Conservation (phyloP, 2,329 filamentous ascomycete species). For the Ophidiomyces ophidiicola region DNA sequence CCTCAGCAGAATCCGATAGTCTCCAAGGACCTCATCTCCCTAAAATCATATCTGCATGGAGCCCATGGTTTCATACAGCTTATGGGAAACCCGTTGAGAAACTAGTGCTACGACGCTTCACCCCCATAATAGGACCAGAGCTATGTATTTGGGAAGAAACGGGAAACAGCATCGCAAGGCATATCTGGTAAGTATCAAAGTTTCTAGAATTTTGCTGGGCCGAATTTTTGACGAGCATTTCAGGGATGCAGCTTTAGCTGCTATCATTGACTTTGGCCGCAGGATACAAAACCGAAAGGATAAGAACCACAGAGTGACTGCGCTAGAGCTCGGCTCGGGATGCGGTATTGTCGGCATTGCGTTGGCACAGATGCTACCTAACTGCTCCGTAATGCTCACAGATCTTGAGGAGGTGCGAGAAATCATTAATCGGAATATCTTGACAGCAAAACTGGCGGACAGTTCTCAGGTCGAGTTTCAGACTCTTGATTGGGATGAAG, state of each 20-base stretch:
- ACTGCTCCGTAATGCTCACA: constrained; percentile 47
- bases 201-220: neutral
- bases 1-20: constrained; percentile 16
- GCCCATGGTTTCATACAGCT: constrained; percentile 33
- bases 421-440: constrained; percentile 47
- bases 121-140: constrained; percentile 18
- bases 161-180: constrained; percentile 58
- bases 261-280: constrained; percentile 40
- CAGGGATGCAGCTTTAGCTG: constrained; percentile 49
- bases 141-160: constrained; percentile 55
- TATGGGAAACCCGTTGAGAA: constrained; percentile 36
- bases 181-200: constrained; percentile 47
- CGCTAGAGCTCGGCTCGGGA: constrained; percentile 55
- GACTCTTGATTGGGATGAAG: constrained; percentile 52
- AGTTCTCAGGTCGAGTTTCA: constrained; percentile 37
- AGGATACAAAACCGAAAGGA: constrained; percentile 25
- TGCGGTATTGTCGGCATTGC: constrained; percentile 57
- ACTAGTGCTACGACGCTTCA: constrained; percentile 43
- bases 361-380: constrained; percentile 43
- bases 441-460: constrained; percentile 31
- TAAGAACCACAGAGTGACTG: constrained; percentile 30
- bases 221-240: constrained; percentile 2
- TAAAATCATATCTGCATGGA: constrained; percentile 48
- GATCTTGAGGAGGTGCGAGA: constrained; percentile 54
- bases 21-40: constrained; percentile 23